These are phyloP conservation scores for Fusarium proliferatum DNA, from an alignment of 2,329 filamentous ascomycete species.

Conservation along the genomic window DNA sequence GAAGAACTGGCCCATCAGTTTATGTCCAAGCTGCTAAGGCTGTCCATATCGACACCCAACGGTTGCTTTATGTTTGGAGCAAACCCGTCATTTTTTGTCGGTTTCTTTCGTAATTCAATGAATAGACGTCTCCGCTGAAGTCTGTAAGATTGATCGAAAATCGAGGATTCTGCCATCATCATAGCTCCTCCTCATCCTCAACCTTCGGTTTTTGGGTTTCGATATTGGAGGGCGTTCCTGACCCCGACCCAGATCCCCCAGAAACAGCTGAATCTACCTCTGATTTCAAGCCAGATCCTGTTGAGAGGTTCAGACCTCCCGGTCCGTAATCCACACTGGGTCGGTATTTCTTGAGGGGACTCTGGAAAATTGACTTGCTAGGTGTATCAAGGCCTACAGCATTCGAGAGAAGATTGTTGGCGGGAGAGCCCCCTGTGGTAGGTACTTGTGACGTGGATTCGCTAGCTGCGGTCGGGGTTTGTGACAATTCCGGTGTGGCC, in stretches of 20 bases:
- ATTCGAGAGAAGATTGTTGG: conserved; percentile 24
- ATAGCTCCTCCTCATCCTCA: conserved; percentile 57
- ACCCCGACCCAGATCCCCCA: conserved; percentile 31
- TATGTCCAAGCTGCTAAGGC: conserved; percentile 33
- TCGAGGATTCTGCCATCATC: conserved; percentile 6
- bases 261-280: conserved; percentile 49
- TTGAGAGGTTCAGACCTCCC: conserved; percentile 40
- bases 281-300: conserved; percentile 49
- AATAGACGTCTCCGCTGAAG: neutral
- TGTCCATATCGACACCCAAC: conserved; percentile 24
- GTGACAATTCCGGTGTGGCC: conserved; percentile 49
- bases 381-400: conserved; percentile 43
- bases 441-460: conserved; percentile 48
- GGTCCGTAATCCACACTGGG: conserved; percentile 60
- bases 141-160: neutral
- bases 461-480: conserved; percentile 58
- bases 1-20: conserved; percentile 17
- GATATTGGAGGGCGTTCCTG: conserved; percentile 35
- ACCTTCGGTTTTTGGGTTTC: conserved; percentile 42
- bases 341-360: conserved; percentile 80
- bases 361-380: conserved; percentile 65
- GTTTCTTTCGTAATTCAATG: conserved; percentile 17
- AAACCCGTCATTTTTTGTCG: conserved; percentile 9
- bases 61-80: conserved; percentile 1
- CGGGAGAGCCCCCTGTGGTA: conserved; percentile 25